A percentile compares a stretch with the other conserved stretches of the same genome.
Conservation (phyloP, 805 yeast species). For the Millerozyma acaciae region DNA sequence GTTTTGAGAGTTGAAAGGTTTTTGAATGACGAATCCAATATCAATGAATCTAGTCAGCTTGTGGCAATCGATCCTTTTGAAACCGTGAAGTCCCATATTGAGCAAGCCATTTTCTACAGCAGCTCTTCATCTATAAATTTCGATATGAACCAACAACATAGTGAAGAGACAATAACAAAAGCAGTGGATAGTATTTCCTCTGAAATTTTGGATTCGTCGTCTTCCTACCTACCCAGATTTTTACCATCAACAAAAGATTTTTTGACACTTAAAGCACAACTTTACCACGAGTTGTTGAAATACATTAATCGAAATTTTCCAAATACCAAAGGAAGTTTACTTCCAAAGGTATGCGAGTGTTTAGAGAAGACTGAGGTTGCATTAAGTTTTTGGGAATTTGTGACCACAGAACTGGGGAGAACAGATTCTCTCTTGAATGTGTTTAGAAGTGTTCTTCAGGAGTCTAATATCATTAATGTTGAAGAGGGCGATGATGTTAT, state of each 20-base stretch:
- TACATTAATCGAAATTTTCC: slow-evolving; percentile 47
- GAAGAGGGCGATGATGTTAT: slow-evolving; percentile 15
- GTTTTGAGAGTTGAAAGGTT: slow-evolving; percentile 56
- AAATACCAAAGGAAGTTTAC: slow-evolving; percentile 29
- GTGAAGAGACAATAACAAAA: slow-evolving; percentile 13
- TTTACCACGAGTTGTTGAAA: slow-evolving; percentile 41
- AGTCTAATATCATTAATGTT: slow-evolving; percentile 2
- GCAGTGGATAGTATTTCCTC: slow-evolving; percentile 48
- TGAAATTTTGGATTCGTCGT: slow-evolving; percentile 56
- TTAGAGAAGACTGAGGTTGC: slow-evolving; percentile 45
- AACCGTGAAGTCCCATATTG: slow-evolving; percentile 70
- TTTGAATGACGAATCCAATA: slow-evolving; percentile 10
- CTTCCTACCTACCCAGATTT: slow-evolving; percentile 53
- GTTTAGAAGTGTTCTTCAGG: slow-evolving; percentile 5
- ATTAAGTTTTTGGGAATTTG: slow-evolving; percentile 33
- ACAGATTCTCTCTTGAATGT: slow-evolving; percentile 3
- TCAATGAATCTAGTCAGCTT: slow-evolving; percentile 10
- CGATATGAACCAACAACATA: slow-evolving; percentile 30
- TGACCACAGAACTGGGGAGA: slow-evolving; percentile 9
- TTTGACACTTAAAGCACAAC: slow-evolving; percentile 45
- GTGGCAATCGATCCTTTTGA: slow-evolving; percentile 16
- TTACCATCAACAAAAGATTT: slow-evolving; percentile 50
- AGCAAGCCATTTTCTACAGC: slow-evolving; percentile 75
- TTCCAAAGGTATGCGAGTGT: slow-evolving; percentile 30
- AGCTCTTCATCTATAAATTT: slow-evolving; percentile 43